These are phyloP conservation scores for Amauroascus niger DNA, from an alignment of 2,329 filamentous ascomycete species.

Conservation along the genomic window DNA sequence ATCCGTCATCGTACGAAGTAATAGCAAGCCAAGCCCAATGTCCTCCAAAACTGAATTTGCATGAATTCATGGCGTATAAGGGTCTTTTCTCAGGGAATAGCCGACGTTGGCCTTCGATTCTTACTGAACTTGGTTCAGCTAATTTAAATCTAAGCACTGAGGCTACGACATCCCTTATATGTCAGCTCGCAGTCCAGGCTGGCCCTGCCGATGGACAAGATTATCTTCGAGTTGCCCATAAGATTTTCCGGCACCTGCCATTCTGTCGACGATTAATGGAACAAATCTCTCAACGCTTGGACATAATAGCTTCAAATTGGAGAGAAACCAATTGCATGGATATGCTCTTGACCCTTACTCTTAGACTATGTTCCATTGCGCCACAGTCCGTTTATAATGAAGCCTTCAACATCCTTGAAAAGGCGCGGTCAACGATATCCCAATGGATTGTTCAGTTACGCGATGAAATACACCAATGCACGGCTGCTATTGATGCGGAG, in stretches of 20 bases:
- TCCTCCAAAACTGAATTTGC: conserved; percentile 37
- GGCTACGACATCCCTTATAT: conserved; percentile 42
- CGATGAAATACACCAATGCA: conserved; percentile 35
- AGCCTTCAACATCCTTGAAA: conserved; percentile 30
- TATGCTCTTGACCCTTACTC: conserved; percentile 43
- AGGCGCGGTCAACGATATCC: conserved; percentile 37
- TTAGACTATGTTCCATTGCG: conserved; percentile 33
- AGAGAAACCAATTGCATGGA: conserved; percentile 52
- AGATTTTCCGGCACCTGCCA: conserved; percentile 38
- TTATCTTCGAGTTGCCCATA: conserved; percentile 41
- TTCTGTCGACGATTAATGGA: conserved; percentile 45
- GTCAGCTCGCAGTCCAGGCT: conserved; percentile 45
- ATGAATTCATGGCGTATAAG: conserved; percentile 44
- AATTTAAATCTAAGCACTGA: conserved; percentile 53
- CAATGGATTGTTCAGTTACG: conserved; percentile 45
- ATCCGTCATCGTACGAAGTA: conserved; percentile 44
- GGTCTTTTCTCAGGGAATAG: conserved; percentile 36
- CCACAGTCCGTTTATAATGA: conserved; percentile 15
- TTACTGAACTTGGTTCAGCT: conserved; percentile 43
- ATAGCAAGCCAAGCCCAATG: conserved; percentile 41
- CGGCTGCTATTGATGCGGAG: conserved; percentile 27
- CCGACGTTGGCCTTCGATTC: conserved; percentile 41
- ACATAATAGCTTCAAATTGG: conserved; percentile 46
- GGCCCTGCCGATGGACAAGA: conserved; percentile 40
- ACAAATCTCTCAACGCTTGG: conserved; percentile 41